A percentile compares a stretch with the other conserved stretches of the same genome.
These are phyloP conservation scores for Sonneratia caseolaris DNA, from an alignment of 345 rosid species.

Conservation along the genomic window DNA sequence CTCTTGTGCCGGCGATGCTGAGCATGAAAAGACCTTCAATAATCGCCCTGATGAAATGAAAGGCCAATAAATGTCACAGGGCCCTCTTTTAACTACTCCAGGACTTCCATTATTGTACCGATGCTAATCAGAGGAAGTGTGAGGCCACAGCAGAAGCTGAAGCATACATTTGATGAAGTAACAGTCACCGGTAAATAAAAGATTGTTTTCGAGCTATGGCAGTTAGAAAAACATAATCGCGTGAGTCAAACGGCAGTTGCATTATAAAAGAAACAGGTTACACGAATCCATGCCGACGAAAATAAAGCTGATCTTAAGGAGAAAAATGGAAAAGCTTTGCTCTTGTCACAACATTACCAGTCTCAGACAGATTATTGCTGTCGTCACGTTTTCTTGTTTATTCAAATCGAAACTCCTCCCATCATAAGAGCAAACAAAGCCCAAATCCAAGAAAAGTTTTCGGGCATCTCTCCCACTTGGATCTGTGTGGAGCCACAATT, in stretches of 20 bases:
- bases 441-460: neutral
- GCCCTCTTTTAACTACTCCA: constrained; percentile 5
- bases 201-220: neutral
- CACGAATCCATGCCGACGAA: constrained; percentile 3
- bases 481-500: neutral
- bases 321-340: neutral
- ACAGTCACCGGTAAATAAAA: neutral
- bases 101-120: constrained; percentile 2
- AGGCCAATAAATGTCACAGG: constrained; percentile 11
- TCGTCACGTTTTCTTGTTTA: constrained; percentile 3
- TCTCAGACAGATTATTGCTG: neutral
- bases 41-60: neutral
- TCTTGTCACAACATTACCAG: neutral
- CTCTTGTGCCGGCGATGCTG: neutral
- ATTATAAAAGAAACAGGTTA: neutral
- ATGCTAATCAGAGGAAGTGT: neutral
- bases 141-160: neutral
- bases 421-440: neutral
- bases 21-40: neutral
- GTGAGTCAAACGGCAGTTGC: constrained; percentile 7
- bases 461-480: neutral
- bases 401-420: constrained; percentile 1
- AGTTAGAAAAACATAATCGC: constrained; percentile 1
- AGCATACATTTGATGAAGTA: neutral
- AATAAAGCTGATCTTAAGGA: constrained; percentile 6